Conservation (phyloP, 495 filamentous ascomycete genomes). For the Penicillium egyptiacum region DNA sequence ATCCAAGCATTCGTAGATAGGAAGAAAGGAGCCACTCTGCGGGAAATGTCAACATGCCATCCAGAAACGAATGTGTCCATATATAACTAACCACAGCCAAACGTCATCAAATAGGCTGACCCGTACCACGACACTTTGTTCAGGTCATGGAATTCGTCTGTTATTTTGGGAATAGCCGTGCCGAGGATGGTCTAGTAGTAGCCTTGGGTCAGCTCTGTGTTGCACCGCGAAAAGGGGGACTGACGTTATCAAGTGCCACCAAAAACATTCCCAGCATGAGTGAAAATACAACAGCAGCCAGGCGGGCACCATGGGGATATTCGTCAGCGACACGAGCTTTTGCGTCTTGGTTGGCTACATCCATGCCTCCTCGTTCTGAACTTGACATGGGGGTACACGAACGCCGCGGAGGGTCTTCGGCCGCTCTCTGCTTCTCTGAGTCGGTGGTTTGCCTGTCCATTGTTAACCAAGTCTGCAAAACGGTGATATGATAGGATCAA, state of each 20-base stretch:
- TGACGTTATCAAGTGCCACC: conserved; percentile 1
- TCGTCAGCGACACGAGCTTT: not conserved
- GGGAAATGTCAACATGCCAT: not conserved
- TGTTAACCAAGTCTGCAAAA: not conserved
- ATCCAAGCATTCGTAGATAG: not conserved
- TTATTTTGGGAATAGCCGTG: conserved; percentile 71
- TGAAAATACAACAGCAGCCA: not conserved
- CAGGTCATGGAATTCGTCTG: conserved; percentile 64
- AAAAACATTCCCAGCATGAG: conserved; percentile 2
- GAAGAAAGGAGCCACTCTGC: not conserved
- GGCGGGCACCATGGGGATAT: not conserved
- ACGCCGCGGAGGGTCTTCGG: not conserved
- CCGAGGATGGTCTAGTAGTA: conserved; percentile 58
- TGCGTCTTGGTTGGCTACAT: not conserved
- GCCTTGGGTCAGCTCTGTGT: not conserved
- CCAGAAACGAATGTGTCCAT: not conserved
- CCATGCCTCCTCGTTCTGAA: not conserved
- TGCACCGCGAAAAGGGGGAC: not conserved
- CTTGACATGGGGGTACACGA: not conserved
- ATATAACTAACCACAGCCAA: conserved; percentile 5
- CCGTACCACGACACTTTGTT: conserved; percentile 67
- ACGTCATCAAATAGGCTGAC: conserved; percentile 66
- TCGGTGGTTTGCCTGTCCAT: not conserved
- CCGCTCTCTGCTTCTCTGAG: not conserved
- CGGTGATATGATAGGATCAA: not conserved